These are phyloP conservation scores for Phytophthora aleatoria DNA, from an alignment of 352 stramenopile species.

Conservation along the genomic window DNA sequence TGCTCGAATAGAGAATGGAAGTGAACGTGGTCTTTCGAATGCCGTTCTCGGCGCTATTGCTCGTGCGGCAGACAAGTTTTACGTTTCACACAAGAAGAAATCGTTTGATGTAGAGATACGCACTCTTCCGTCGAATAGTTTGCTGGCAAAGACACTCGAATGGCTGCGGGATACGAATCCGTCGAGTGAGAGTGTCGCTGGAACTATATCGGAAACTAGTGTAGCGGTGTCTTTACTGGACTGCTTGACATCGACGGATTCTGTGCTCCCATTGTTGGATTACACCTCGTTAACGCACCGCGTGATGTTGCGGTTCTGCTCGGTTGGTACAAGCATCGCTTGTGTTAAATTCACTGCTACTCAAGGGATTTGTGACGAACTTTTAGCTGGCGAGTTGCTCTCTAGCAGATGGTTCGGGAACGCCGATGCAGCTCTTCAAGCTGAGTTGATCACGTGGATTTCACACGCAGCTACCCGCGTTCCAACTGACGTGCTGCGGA, in stretches of 20 bases:
- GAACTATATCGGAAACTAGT: conserved; percentile 5
- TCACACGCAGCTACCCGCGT: conserved; percentile 26
- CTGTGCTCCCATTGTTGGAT: conserved; percentile 37
- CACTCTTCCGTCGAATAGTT: conserved; percentile 30
- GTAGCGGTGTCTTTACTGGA: conserved; percentile 30
- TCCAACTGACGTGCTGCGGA: conserved; percentile 21
- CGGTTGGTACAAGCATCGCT: conserved; percentile 20
- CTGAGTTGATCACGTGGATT: conserved; percentile 30
- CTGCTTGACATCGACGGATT: conserved; percentile 28
- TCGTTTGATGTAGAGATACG: conserved; percentile 49
- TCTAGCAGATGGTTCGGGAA: conserved; percentile 27
- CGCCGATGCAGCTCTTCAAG: conserved; percentile 22
- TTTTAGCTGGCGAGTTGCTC: conserved; percentile 33
- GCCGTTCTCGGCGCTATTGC: conserved; percentile 43
- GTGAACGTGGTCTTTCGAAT: conserved; percentile 2
- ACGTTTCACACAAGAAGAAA: conserved; percentile 56
- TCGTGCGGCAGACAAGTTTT: conserved; percentile 32
- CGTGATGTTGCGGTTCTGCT: conserved; percentile 39
- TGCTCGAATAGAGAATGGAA: conserved; percentile 15
- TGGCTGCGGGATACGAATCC: conserved; percentile 34
- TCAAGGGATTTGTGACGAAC: conserved; percentile 43
- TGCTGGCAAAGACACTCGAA: conserved; percentile 42
- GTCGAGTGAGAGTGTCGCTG: conserved; percentile 5
- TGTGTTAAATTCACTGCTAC: conserved; percentile 44
- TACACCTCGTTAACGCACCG: conserved; percentile 35